Percentiles rank a stretch among this genome's conserved stretches.
phyloP scores from a whole-genome alignment of 1,284 basidiomycete genomes.

The Meira miltonrushii region DNA sequence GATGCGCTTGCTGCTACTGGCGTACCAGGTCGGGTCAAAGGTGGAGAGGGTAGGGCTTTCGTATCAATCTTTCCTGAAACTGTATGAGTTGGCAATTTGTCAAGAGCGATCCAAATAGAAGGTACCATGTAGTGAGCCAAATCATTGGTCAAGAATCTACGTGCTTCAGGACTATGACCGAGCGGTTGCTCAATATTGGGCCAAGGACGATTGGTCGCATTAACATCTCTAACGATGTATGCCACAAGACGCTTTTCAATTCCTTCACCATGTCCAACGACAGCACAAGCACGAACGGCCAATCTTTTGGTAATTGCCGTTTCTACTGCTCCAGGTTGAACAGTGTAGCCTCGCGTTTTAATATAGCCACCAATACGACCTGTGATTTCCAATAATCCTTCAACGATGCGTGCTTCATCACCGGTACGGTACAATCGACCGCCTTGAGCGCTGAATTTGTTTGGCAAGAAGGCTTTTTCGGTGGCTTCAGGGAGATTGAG shows the following conservation, averaged over 20 bases:
- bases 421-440: conserved; percentile 47
- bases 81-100: conserved; percentile 44
- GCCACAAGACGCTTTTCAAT: conserved; percentile 48
- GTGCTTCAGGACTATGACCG: conserved; percentile 42
- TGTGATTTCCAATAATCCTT: conserved; percentile 36
- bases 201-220: conserved; percentile 23
- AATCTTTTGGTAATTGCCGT: conserved; percentile 46
- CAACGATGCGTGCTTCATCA: conserved; percentile 38
- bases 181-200: neutral
- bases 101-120: conserved; percentile 44
- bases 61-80: conserved; percentile 51
- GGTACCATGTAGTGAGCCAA: conserved; percentile 52
- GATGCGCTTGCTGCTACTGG: conserved; percentile 15
- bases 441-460: conserved; percentile 17
- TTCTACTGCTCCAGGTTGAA: conserved; percentile 44
- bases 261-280: conserved; percentile 45
- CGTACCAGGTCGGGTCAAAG: conserved; percentile 11
- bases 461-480: conserved; percentile 39
- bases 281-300: conserved; percentile 43
- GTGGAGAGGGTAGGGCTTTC: conserved; percentile 41
- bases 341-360: conserved; percentile 50
- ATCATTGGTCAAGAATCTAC: conserved; percentile 26
- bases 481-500: conserved; percentile 48
- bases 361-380: conserved; percentile 51
- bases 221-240: conserved; percentile 42